Evolutionary conservation across 2,329 filamentous ascomycete species (phyloP).

Genomic region (Ploettnerulaceae sp.): DNA sequence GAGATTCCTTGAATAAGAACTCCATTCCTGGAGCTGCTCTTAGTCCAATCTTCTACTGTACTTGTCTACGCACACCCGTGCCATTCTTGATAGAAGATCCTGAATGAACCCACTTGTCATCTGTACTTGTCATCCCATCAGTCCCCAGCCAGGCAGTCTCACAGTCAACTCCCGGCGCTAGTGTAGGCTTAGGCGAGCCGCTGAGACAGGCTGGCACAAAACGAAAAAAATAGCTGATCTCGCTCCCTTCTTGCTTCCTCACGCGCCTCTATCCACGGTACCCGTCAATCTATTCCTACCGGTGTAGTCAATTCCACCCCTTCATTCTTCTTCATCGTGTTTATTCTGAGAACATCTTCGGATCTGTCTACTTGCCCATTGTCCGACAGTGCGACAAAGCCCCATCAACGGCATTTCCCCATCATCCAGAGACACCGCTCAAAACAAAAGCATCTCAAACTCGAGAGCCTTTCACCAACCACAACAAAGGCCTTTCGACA

Average conservation of each 20-base stretch:
- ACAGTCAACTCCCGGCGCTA: not conserved
- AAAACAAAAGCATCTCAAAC: conserved; percentile 14
- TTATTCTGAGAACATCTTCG: conserved; percentile 11
- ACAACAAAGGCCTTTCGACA: conserved; percentile 19
- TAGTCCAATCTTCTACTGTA: no score
- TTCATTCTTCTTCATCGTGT: conserved; percentile 20
- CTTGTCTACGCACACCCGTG: no score
- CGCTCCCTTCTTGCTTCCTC: conserved; percentile 14
- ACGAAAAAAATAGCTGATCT: conserved; percentile 10
- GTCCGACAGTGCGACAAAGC: conserved; percentile 12
- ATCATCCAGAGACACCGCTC: conserved; percentile 13
- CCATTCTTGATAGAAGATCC: no score
- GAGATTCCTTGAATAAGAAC: not conserved
- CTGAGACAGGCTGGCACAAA: not conserved
- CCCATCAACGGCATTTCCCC: conserved; percentile 12
- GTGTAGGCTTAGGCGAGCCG: not conserved
- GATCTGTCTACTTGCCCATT: conserved; percentile 12
- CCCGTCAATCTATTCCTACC: conserved; percentile 27
- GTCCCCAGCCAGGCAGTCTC: not conserved
- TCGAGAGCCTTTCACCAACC: conserved; percentile 1
- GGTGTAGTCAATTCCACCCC: conserved; percentile 29
- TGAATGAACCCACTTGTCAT: not conserved
- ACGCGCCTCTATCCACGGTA: conserved; percentile 26
- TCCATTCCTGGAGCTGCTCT: not conserved
- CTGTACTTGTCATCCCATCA: not conserved